Percentiles rank a stretch among this genome's conserved stretches.
Conservation (phyloP, 2,329 filamentous ascomycete species). For the Talaromyces islandicus region DNA sequence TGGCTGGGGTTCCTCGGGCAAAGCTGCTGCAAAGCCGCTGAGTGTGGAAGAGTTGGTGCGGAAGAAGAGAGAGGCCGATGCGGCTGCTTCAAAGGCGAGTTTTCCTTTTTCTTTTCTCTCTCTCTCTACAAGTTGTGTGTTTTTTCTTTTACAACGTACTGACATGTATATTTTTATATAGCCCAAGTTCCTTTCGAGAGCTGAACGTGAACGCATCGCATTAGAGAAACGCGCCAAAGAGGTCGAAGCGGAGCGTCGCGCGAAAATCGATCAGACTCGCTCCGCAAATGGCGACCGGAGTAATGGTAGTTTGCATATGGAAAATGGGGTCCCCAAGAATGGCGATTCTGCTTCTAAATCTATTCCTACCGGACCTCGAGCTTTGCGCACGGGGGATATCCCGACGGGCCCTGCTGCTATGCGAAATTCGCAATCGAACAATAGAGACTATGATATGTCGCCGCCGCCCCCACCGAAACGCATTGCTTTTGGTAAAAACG, state of each 20-base stretch:
- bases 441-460: conserved; percentile 46
- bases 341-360: conserved; percentile 13
- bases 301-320: conserved; percentile 15
- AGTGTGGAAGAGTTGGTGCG: conserved; percentile 81
- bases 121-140: not conserved
- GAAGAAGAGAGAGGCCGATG: conserved; percentile 80
- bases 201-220: conserved; percentile 72
- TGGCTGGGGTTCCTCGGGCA: conserved; percentile 43
- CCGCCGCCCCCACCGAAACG: conserved; percentile 41
- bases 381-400: conserved; percentile 52
- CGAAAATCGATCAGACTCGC: conserved; percentile 35
- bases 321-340: conserved; percentile 18
- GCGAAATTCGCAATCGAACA: conserved; percentile 35
- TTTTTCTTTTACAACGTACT: conserved; percentile 18
- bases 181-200: conserved; percentile 81
- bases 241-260: conserved; percentile 55
- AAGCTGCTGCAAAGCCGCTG: conserved; percentile 47
- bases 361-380: conserved; percentile 67
- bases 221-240: conserved; percentile 72
- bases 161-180: conserved; percentile 23
- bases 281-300: conserved; percentile 18
- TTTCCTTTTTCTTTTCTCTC: not conserved
- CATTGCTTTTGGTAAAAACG: conserved; percentile 20
- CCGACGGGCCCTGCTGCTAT: conserved; percentile 48
- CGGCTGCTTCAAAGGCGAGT: conserved; percentile 66